Evolutionary conservation across 1,284 basidiomycete species (phyloP), one percentile per base, ranked within the genome.

Genomic region (Coniferiporia weirii): DNA sequence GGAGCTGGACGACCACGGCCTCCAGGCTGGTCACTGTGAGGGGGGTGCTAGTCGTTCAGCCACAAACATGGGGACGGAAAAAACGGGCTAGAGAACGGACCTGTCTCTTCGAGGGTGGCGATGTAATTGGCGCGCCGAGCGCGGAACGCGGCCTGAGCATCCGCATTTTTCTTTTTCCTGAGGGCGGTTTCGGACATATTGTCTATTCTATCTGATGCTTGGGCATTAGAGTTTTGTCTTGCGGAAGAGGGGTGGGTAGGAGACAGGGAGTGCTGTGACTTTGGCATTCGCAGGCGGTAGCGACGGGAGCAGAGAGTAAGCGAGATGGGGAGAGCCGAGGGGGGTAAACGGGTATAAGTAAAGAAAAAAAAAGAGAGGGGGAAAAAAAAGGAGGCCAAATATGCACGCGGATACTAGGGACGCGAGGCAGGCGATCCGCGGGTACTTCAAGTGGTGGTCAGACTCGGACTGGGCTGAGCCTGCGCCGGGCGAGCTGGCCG

Each of bases 81-180:
- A 61, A n/a, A 46, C 15, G 44, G 3, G 44, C 44, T 57, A 46
- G 40, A 34, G 57, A 63, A 72, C 75, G 63, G 68, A 87, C 89
- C 89, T 77, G 89, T 90, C 72, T 90, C 89, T 71, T 92, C 90
- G 64, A 92, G 80, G n/a, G 89, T 91, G 50, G 87, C 83, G 69
- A 92, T 92, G 70, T 92, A 92, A 72, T 89, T 91, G 54, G 87
- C 87, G 64, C 89, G 79, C 67, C 89, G 77, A 46, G 81, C 81
- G 66, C 83, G 75, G 71, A 87, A 89, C 52, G 84, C 85, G 51
- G 85, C 85, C 73, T 89, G 85, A 1, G 85, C 85, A 69, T 89
- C 87, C 48, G 89, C 89, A 66, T 91, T 91, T 76, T 91, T 92
- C 78, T 89, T 90, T 75, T 90, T 90, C 65, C 88, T 77, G 65